Evolutionary conservation across 192 early-diverging fungal species (phyloP).

Genomic region (Pilobolus umbonatus): DNA sequence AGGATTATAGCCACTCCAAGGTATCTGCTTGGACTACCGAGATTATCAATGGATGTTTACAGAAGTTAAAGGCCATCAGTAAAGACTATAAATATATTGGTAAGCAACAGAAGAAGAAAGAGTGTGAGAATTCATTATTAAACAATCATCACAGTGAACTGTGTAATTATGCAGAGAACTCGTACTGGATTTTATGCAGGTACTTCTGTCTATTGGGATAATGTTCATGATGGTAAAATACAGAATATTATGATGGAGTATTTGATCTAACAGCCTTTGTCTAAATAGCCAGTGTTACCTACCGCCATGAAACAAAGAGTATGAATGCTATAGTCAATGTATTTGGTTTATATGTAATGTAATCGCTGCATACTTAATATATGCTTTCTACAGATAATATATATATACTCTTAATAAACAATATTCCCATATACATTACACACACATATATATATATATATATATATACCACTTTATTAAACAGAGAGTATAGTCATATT

Average conservation of each 20-base stretch:
- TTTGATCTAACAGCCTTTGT: background rate
- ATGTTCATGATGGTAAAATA: conserved; percentile 56
- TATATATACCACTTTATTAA: background rate
- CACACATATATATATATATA: background rate
- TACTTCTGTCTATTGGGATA: conserved; percentile 75
- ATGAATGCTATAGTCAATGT: conserved; percentile 79
- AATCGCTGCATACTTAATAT: background rate
- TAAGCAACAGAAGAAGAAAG: conserved; percentile 22
- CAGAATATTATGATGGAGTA: background rate
- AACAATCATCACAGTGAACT: conserved; percentile 46
- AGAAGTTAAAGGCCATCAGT: conserved; percentile 60
- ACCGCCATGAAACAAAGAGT: conserved; percentile 73
- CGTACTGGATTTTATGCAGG: conserved; percentile 74
- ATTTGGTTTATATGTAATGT: conserved; percentile 57
- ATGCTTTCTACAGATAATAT: background rate
- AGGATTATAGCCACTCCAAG: conserved; percentile 68
- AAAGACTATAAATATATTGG: conserved; percentile 81
- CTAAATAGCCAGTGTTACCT: conserved; percentile 58
- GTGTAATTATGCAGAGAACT: conserved; percentile 81
- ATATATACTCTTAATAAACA: background rate
- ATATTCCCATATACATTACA: background rate
- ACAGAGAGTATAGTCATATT: background rate
- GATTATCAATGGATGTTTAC: conserved; percentile 62
- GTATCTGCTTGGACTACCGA: conserved; percentile 72
- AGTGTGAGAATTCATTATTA: background rate